A percentile compares a stretch with the other conserved stretches of the same genome.
Evolutionary conservation across 176 grass and related monocot genomes (phyloP).

Genomic region (Coix lacrymajobi): DNA sequence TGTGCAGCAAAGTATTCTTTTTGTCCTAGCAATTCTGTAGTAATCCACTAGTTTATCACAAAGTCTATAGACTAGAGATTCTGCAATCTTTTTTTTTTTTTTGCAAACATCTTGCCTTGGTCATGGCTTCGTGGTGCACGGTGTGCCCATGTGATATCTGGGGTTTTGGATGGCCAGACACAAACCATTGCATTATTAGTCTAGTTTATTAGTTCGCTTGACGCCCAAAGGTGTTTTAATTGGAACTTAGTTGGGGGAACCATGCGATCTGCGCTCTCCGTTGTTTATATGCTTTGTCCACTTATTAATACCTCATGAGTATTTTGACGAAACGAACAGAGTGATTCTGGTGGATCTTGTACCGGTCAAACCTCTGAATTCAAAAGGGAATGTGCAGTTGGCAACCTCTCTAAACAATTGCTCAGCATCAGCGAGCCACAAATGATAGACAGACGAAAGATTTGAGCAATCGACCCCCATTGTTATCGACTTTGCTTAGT

Average conservation of each 20-base stretch:
- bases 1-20: slow-evolving; percentile 15
- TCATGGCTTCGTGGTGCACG: slow-evolving; percentile 20
- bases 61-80: slow-evolving; percentile 34
- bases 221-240: slow-evolving; percentile 20
- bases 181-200: slow-evolving; percentile 14
- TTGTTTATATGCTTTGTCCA: slow-evolving; percentile 40
- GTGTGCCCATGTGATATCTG: slow-evolving; percentile 40
- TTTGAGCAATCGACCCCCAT: not conserved
- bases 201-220: slow-evolving; percentile 34
- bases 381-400: slow-evolving; percentile 36
- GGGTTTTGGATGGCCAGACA: slow-evolving; percentile 15
- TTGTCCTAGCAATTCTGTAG: slow-evolving; percentile 3
- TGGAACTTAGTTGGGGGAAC: slow-evolving; percentile 22
- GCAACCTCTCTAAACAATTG: slow-evolving; percentile 26
- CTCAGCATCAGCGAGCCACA: not conserved
- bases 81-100: slow-evolving; percentile 16
- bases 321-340: slow-evolving; percentile 33
- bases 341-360: slow-evolving; percentile 40
- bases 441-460: not conserved
- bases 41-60: slow-evolving; percentile 15
- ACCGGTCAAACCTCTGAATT: slow-evolving; percentile 21
- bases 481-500: not conserved
- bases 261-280: slow-evolving; percentile 31
- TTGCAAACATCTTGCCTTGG: slow-evolving; percentile 25
- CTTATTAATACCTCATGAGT: slow-evolving; percentile 21